Evolutionary conservation across 495 filamentous ascomycete genomes (phyloP).

Genomic region (Penicillium canariense): DNA sequence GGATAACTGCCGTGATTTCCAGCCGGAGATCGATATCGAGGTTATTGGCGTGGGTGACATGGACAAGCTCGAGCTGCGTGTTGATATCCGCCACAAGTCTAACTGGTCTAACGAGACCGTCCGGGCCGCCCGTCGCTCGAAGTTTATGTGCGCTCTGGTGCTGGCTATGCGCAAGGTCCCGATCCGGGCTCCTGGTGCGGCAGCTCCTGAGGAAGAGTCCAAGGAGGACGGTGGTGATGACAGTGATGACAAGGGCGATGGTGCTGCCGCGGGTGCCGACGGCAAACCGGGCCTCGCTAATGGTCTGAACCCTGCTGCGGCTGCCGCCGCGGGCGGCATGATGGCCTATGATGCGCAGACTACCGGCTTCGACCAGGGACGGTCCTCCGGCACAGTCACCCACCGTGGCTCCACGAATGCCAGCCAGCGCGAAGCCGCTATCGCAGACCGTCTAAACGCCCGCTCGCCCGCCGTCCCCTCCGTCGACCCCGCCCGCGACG

Average conservation of each 20-base stretch:
- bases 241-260: slow-evolving; percentile 53
- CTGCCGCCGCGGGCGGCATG: slow-evolving; percentile 7
- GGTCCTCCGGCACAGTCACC: slow-evolving; percentile 27
- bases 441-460: slow-evolving; percentile 43
- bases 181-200: slow-evolving; percentile 79
- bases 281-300: slow-evolving; percentile 9
- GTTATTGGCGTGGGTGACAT: slow-evolving; percentile 78
- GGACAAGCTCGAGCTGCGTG: slow-evolving; percentile 79
- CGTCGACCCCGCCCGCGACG: slow-evolving; percentile 37
- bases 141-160: slow-evolving; percentile 94
- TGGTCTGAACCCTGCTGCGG: slow-evolving; percentile 8
- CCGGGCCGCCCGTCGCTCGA: slow-evolving; percentile 78
- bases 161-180: slow-evolving; percentile 82
- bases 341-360: background rate
- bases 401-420: slow-evolving; percentile 33
- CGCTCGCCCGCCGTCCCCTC: slow-evolving; percentile 38
- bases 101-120: slow-evolving; percentile 95
- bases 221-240: slow-evolving; percentile 55
- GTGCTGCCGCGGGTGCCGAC: slow-evolving; percentile 3
- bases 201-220: slow-evolving; percentile 62
- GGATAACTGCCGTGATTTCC: slow-evolving; percentile 90
- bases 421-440: slow-evolving; percentile 38
- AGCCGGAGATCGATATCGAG: slow-evolving; percentile 74
- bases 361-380: slow-evolving; percentile 28
- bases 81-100: slow-evolving; percentile 86